phyloP scores from a whole-genome alignment of 768 basidiomycete genomes.

The Boletus coccyginus region DNA sequence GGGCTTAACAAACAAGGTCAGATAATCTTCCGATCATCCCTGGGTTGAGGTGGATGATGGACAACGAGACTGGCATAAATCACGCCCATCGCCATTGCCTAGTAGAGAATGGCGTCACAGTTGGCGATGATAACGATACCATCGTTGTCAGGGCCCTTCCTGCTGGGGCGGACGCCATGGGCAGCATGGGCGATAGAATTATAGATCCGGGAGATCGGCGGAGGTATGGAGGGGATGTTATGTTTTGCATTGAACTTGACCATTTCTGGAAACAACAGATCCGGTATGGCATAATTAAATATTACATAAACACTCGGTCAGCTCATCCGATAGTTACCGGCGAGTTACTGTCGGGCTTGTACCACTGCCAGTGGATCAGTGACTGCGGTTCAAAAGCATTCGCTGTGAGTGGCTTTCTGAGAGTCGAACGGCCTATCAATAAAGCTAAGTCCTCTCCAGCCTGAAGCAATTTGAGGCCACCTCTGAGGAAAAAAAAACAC shows the following conservation, averaged over 20 bases:
- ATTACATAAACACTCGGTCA: too few relatives aligned
- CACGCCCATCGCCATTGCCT: conserved; percentile 37
- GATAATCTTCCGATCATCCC: too few relatives aligned
- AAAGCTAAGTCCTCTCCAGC: too few relatives aligned
- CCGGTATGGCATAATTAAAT: conserved; percentile 9
- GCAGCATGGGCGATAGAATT: conserved; percentile 46
- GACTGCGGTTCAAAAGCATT: too few relatives aligned
- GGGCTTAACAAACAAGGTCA: too few relatives aligned
- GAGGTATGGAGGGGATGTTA: conserved; percentile 37
- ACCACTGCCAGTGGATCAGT: too few relatives aligned
- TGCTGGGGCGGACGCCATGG: conserved; percentile 35
- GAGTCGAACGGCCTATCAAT: too few relatives aligned
- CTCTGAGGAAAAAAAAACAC: too few relatives aligned
- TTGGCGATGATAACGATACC: conserved; percentile 38
- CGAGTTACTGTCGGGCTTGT: too few relatives aligned
- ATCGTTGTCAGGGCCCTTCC: conserved; percentile 30
- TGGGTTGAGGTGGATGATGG: neutral
- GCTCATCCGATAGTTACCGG: too few relatives aligned
- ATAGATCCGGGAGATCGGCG: conserved; percentile 38
- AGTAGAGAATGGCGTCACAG: conserved; percentile 41
- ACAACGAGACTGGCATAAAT: conserved; percentile 5
- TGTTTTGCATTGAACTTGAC: conserved; percentile 28
- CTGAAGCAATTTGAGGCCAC: too few relatives aligned
- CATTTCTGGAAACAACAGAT: conserved; percentile 25
- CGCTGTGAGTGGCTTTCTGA: too few relatives aligned